phyloP scores from a whole-genome alignment of 495 filamentous ascomycete genomes.

The Chaetomium cochliodes region DNA sequence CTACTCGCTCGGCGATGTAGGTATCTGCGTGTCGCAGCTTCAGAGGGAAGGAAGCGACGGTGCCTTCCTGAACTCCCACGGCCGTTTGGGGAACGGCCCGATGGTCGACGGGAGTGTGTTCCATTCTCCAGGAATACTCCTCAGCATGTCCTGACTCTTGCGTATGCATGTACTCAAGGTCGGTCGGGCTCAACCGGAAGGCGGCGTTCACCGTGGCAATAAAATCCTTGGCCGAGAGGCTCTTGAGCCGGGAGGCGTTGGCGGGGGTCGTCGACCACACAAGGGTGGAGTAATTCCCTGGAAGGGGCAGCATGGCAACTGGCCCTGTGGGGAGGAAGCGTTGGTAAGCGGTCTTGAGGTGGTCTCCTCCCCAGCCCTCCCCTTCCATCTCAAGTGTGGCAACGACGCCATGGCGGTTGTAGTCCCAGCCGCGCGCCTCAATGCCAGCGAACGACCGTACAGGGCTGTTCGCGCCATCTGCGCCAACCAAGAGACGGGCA shows the following conservation, averaged over 20 bases:
- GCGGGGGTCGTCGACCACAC: constrained; percentile 89
- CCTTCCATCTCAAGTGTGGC: constrained; percentile 76
- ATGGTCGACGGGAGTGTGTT: constrained; percentile 59
- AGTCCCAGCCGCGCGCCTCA: constrained; percentile 85
- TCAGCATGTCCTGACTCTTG: constrained; percentile 60
- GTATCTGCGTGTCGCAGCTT: constrained; percentile 87
- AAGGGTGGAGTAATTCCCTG: constrained; percentile 74
- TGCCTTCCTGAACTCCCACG: constrained; percentile 69
- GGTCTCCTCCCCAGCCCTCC: constrained; percentile 51
- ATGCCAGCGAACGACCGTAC: constrained; percentile 89
- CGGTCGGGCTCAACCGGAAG: constrained; percentile 75
- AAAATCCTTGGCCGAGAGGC: constrained; percentile 67
- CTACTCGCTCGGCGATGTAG: constrained; percentile 84
- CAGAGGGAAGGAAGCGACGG: constrained; percentile 86
- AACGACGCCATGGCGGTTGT: constrained; percentile 84
- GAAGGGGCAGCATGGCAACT: constrained; percentile 85
- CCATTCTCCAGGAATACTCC: constrained; percentile 78
- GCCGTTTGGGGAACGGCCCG: constrained; percentile 51
- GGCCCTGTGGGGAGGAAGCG: constrained; percentile 91
- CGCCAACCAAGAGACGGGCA: constrained; percentile 84
- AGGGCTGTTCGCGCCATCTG: constrained; percentile 92
- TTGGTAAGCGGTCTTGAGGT: constrained; percentile 79
- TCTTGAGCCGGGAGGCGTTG: constrained; percentile 77
- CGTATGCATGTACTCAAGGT: constrained; percentile 77
- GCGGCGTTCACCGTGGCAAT: constrained; percentile 88